Evolutionary conservation across 2,329 filamentous ascomycete species (phyloP).

Genomic region (Blastomyces parvus): DNA sequence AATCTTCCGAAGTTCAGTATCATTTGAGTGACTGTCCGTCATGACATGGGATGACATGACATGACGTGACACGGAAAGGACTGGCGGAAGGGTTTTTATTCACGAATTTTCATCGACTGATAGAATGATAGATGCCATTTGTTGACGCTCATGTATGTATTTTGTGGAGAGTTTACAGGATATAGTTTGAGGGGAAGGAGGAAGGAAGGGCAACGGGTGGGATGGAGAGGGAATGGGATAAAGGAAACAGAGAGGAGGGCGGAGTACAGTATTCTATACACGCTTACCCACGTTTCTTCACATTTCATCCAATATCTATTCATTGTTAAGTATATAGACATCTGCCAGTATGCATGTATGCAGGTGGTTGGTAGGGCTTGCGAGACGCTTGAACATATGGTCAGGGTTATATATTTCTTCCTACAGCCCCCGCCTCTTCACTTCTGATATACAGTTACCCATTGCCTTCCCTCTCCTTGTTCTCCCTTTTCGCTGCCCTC

Average conservation of each 20-base stretch:
- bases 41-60: background rate
- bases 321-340: background rate
- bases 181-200: background rate
- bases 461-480: background rate
- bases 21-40: background rate
- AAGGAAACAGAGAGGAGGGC: background rate
- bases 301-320: background rate
- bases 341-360: background rate
- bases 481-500: background rate
- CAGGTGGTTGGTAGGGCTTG: background rate
- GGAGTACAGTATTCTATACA: background rate
- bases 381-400: background rate
- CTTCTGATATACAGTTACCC: background rate
- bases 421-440: too few relatives aligned
- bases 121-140: background rate
- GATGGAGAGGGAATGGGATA: too few relatives aligned
- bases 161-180: background rate
- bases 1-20: background rate
- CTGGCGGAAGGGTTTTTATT: background rate
- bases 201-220: background rate
- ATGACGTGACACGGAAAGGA: background rate
- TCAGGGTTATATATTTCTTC: background rate
- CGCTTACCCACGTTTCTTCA: background rate
- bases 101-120: background rate
- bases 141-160: background rate